Evolutionary conservation across 768 basidiomycete genomes (phyloP), one percentile per base, ranked within the genome.

Genomic region (Mycena pura): DNA sequence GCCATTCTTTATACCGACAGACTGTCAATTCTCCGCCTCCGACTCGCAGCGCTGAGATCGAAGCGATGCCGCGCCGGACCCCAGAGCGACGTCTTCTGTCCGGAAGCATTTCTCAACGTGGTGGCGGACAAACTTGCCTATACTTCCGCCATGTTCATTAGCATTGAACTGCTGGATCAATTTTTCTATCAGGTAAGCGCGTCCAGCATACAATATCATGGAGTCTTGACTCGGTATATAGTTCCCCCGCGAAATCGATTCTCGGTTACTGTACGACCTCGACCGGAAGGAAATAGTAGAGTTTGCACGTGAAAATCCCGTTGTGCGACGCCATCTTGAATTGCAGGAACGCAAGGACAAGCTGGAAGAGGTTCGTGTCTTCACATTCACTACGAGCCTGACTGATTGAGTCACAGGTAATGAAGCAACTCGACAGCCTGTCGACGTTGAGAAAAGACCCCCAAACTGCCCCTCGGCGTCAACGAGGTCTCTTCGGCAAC

Each of bases 231-330:
- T 45, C 49, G 25, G 11, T 25, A 14, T 57, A 6, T 62, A 97
- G 92, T 98, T 99, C 81, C 96, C 97, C 62, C 88, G 96, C 29
- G 96, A 98, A 77, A 98, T 99, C 58, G 96, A 99, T 74, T 92
- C 93, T 21, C 85, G 95, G 24, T 77, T 99, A 48, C 82, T 96
- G 27, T 97, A 98, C 68, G 92, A 96, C 72, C 82, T 98, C n/a
- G 91, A 97, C 72, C 88, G 94, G 1, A 85, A 83, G 46, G 95
- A 98, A 73, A 95, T 98, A 39, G 78, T 90, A 29, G 86, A 88
- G 61, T 99, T 99, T 76, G 96, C 97, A 1, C 86, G 93, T 44
- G 96, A 99, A 82, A 99, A 99, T 72, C 97, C 96, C 0, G 77
- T 78, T n/a, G 86, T 99, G 56, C 80, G 89, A 62, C 81, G 81